Conservation (phyloP, 805 yeast species). For the Cyberlindnera mrakii region DNA sequence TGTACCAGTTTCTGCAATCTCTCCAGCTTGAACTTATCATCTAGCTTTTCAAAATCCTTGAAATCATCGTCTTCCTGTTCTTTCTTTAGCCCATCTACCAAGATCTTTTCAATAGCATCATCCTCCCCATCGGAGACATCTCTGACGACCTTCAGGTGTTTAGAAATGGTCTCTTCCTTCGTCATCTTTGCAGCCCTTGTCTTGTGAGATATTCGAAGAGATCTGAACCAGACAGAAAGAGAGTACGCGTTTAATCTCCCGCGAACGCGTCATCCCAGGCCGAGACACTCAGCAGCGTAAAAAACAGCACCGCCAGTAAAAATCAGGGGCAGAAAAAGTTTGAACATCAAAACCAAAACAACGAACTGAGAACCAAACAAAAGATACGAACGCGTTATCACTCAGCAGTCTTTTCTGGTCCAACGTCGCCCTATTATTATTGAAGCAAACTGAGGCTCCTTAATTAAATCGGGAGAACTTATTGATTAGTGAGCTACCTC, state of each 20-base stretch:
- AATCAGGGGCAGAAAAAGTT: slow-evolving; percentile 1
- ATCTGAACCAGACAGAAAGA: too few species aligned
- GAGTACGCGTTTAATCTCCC: too few species aligned
- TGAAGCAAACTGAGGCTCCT: too few species aligned
- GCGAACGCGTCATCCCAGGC: too few species aligned
- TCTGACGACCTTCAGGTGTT: background rate
- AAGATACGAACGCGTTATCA: too few species aligned
- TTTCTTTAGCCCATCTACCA: slow-evolving; percentile 7
- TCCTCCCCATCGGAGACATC: slow-evolving; percentile 13
- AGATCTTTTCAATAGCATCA: slow-evolving; percentile 12
- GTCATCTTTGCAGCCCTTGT: background rate
- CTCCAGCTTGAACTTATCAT: slow-evolving; percentile 53
- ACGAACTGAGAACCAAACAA: background rate
- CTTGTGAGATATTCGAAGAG: too few species aligned
- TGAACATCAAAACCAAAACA: slow-evolving; percentile 3
- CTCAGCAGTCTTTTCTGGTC: too few species aligned
- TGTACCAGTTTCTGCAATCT: slow-evolving; percentile 73
- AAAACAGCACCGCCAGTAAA: slow-evolving; percentile 9
- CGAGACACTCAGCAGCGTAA: slow-evolving; percentile 3
- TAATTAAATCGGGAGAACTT: too few species aligned
- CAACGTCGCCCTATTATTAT: too few species aligned
- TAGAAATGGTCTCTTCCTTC: background rate
- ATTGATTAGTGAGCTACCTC: too few species aligned
- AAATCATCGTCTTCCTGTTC: slow-evolving; percentile 8
- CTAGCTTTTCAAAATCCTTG: slow-evolving; percentile 32